These are phyloP conservation scores for Physcomitrium patens DNA, from an alignment of 225 moss, liverwort and hornwort species.

Conservation along the genomic window DNA sequence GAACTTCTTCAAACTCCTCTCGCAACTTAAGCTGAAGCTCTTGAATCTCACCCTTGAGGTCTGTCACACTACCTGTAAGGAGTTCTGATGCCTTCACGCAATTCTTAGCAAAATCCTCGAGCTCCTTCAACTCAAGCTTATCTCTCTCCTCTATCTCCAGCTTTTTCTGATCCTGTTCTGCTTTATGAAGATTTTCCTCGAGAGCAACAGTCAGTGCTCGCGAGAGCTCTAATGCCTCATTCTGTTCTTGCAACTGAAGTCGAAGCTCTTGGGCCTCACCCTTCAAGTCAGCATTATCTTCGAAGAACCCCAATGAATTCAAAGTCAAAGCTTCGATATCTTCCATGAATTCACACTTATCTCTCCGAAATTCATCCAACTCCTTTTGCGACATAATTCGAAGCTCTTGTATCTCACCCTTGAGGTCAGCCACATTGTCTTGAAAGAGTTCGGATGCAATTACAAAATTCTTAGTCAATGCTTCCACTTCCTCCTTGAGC, in stretches of 20 bases:
- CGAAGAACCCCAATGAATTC: too few species aligned
- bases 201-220: slow-evolving; percentile 16
- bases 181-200: slow-evolving; percentile 13
- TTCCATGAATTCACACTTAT: too few species aligned
- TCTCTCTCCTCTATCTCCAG: slow-evolving; percentile 30
- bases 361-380: too few species aligned
- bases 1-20: slow-evolving; percentile 32
- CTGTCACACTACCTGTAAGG: slow-evolving; percentile 31
- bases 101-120: slow-evolving; percentile 4
- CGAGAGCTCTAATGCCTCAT: too few species aligned
- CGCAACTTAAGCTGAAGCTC: slow-evolving; percentile 23
- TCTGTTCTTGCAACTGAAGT: too few species aligned
- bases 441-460: slow-evolving; percentile 14
- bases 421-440: slow-evolving; percentile 35
- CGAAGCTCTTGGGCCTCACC: too few species aligned
- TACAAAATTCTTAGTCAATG: slow-evolving; percentile 6
- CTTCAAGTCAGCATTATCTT: too few species aligned
- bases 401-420: slow-evolving; percentile 28
- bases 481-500: slow-evolving; percentile 28
- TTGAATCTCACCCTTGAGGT: slow-evolving; percentile 30
- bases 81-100: slow-evolving; percentile 16
- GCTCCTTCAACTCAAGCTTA: slow-evolving; percentile 27
- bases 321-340: too few species aligned
- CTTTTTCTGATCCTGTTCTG: slow-evolving; percentile 26
- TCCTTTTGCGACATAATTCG: slow-evolving; percentile 7